A percentile compares a stretch with the other conserved stretches of the same genome.
phyloP scores from a whole-genome alignment of 2,329 filamentous ascomycete species.

The Sphaerostilbella broomeana region DNA sequence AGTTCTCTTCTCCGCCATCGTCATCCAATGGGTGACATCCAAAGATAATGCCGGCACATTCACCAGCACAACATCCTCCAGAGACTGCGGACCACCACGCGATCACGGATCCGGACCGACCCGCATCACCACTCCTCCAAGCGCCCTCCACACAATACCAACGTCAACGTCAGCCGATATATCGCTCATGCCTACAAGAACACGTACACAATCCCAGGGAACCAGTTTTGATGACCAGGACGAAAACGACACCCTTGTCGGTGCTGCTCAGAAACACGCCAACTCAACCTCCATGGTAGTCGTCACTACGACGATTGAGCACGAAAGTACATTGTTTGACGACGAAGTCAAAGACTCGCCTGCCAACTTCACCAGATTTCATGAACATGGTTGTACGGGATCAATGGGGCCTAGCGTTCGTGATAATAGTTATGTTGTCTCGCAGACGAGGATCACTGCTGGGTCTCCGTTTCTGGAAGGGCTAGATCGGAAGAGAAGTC shows the following conservation, averaged over 20 bases:
- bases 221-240: slow-evolving; percentile 16
- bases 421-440: slow-evolving; percentile 10
- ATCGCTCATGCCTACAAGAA: slow-evolving; percentile 20
- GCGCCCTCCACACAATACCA: slow-evolving; percentile 14
- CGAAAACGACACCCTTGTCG: slow-evolving; percentile 12
- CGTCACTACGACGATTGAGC: slow-evolving; percentile 33
- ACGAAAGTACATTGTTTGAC: slow-evolving; percentile 25
- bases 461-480: slow-evolving; percentile 13
- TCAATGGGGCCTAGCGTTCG: neutral
- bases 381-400: slow-evolving; percentile 1
- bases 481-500: slow-evolving; percentile 12
- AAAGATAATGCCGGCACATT: slow-evolving; percentile 35
- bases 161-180: slow-evolving; percentile 21
- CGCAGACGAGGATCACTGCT: slow-evolving; percentile 21
- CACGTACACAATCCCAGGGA: slow-evolving; percentile 15
- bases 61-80: slow-evolving; percentile 16
- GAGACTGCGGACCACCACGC: slow-evolving; percentile 12
- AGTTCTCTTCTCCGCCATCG: slow-evolving; percentile 54
- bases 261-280: neutral
- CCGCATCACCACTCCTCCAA: slow-evolving; percentile 7
- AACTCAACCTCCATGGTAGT: slow-evolving; percentile 20
- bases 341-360: neutral
- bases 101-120: slow-evolving; percentile 10
- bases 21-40: slow-evolving; percentile 56
- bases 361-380: neutral